phyloP scores from a whole-genome alignment of 495 filamentous ascomycete genomes.

The Hypoxylon subgilvum region DNA sequence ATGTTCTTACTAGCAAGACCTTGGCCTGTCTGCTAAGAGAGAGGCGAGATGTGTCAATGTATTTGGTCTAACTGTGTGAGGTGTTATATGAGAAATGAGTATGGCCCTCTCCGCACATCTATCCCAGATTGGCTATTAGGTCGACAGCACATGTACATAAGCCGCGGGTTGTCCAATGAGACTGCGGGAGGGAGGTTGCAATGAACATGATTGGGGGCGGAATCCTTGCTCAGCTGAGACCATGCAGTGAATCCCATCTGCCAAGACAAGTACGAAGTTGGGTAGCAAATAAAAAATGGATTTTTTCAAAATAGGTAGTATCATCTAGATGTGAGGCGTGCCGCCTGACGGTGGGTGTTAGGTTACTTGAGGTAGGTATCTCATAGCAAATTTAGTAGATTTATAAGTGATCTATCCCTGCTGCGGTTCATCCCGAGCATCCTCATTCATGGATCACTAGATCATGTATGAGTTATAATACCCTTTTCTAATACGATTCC shows the following conservation, averaged over 20 bases:
- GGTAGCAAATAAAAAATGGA: no score
- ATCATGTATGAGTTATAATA: no score
- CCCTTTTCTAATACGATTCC: no score
- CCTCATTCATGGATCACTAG: no score
- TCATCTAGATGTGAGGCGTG: no score
- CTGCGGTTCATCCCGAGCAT: conserved; percentile 1
- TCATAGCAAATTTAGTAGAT: neutral
- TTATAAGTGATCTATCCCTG: no score
- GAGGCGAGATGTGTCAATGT: neutral
- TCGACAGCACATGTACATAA: conserved; percentile 12
- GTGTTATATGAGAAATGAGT: neutral
- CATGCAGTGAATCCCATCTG: neutral
- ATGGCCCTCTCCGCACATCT: neutral
- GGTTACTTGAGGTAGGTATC: no score
- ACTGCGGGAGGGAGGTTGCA: neutral
- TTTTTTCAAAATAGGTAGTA: no score
- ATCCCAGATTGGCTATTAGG: neutral
- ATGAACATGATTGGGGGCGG: conserved; percentile 2
- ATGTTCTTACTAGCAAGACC: neutral
- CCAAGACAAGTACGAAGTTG: no score
- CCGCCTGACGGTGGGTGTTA: no score
- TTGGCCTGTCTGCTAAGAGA: no score
- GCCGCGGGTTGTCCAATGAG: conserved; percentile 8
- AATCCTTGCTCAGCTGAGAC: conserved; percentile 28
- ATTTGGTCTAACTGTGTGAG: no score